These are phyloP conservation scores for Yarrowia sp. DNA, from an alignment of 805 yeast species.

Conservation along the genomic window DNA sequence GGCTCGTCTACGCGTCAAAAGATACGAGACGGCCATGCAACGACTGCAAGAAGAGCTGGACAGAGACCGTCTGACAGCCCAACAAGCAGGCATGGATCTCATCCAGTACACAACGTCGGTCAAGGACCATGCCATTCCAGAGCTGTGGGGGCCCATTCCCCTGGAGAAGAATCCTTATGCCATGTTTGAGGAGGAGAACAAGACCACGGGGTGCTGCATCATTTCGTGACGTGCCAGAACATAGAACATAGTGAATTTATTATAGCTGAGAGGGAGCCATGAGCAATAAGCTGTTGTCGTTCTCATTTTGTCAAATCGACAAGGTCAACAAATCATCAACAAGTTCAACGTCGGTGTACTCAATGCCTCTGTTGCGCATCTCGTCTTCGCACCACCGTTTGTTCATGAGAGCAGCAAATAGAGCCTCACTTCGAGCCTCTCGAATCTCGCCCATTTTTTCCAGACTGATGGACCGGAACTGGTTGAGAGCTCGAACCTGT, in stretches of 20 bases:
- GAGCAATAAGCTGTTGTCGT: no score
- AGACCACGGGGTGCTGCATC: neutral
- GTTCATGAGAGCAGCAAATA: constrained; percentile 2
- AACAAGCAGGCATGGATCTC: neutral
- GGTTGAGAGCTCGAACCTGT: neutral
- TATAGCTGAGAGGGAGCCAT: no score
- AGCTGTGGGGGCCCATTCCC: constrained; percentile 4
- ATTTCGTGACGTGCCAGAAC: neutral
- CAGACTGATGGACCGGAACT: constrained; percentile 1
- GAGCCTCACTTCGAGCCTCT: neutral
- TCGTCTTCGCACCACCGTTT: constrained; percentile 5
- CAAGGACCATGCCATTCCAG: neutral
- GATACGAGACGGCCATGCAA: neutral
- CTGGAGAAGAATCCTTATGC: neutral
- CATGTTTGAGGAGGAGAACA: neutral
- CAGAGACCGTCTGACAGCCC: neutral
- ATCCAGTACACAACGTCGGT: neutral
- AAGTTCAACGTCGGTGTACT: neutral
- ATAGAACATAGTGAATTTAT: no score
- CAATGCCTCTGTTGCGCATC: neutral
- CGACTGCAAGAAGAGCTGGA: neutral
- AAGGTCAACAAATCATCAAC: neutral
- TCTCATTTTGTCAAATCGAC: neutral
- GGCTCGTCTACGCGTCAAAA: neutral
- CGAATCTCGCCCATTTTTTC: constrained; percentile 12